Percentiles rank a stretch among this genome's conserved stretches.
Conservation (phyloP, 176 grass and related monocot species). For the Aegilops bicornis region DNA sequence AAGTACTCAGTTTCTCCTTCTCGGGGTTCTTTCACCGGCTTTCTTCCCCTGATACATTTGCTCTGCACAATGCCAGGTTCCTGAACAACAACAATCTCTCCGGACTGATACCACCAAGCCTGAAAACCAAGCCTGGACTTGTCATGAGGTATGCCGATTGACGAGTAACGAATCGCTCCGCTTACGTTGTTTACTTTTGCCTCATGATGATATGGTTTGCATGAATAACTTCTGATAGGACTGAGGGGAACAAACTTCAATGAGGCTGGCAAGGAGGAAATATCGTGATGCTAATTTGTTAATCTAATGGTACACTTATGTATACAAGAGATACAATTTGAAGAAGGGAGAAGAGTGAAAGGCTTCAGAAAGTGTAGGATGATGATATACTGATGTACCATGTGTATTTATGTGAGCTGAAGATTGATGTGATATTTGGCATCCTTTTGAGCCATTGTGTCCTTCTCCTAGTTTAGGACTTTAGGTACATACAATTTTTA, state of each 20-base stretch:
- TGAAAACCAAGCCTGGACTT: constrained; percentile 63
- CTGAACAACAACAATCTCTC: constrained; percentile 80
- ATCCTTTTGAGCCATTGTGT: constrained; percentile 16
- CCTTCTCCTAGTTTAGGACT: constrained; percentile 22
- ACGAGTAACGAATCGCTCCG: neutral
- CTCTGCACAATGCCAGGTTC: constrained; percentile 42
- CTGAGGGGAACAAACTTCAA: constrained; percentile 53
- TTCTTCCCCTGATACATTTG: constrained; percentile 1
- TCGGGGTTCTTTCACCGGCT: neutral
- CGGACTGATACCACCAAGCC: constrained; percentile 51
- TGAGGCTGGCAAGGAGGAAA: constrained; percentile 41
- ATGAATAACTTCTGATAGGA: constrained; percentile 28
- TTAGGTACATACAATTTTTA: constrained; percentile 21
- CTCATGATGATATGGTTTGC: constrained; percentile 6
- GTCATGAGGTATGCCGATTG: constrained; percentile 53
- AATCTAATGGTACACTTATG: constrained; percentile 22
- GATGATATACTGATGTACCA: constrained; percentile 19
- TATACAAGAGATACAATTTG: neutral
- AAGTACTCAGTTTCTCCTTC: constrained; percentile 18
- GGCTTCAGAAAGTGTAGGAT: constrained; percentile 31
- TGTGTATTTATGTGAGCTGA: constrained; percentile 40
- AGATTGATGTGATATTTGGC: constrained; percentile 37
- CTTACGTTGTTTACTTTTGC: neutral
- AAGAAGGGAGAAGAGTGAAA: constrained; percentile 43
- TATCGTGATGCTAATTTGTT: constrained; percentile 22